Conservation (phyloP, 352 stramenopile genomes). For the Pythium pyrilobum region DNA sequence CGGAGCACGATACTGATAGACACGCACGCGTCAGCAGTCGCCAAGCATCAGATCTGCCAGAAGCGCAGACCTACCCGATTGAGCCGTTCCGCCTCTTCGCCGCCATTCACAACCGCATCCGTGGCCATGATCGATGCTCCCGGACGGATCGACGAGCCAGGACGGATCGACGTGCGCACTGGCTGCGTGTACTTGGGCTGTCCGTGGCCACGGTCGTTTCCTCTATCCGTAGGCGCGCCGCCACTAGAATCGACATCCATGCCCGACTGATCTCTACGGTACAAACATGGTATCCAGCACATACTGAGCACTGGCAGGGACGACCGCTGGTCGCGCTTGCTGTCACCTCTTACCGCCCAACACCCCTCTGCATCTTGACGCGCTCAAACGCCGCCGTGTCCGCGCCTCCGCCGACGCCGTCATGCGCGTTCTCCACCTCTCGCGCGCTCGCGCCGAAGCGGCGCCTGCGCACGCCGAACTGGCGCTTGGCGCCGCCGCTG, state of each 20-base stretch:
- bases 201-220: neutral
- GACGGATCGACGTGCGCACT: neutral
- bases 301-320: too few relatives aligned
- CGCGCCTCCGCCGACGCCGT: neutral
- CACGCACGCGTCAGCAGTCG: too few relatives aligned
- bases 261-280: too few relatives aligned
- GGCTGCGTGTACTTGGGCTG: slow-evolving; percentile 7
- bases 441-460: neutral
- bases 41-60: too few relatives aligned
- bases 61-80: slow-evolving; percentile 2
- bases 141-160: neutral
- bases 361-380: too few relatives aligned
- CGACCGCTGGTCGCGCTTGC: too few relatives aligned
- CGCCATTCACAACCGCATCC: neutral
- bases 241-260: too few relatives aligned
- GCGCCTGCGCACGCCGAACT: slow-evolving; percentile 17
- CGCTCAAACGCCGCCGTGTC: slow-evolving; percentile 9
- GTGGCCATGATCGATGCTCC: slow-evolving; percentile 5
- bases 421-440: slow-evolving; percentile 12
- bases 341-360: too few relatives aligned
- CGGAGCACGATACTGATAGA: too few relatives aligned
- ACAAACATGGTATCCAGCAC: too few relatives aligned
- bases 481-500: neutral
- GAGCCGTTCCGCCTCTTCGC: slow-evolving; percentile 17
- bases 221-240: too few relatives aligned